A percentile compares a stretch with the other conserved stretches of the same genome.
These are phyloP conservation scores for Collybia sordida DNA, from an alignment of 768 basidiomycete species.

Conservation along the genomic window DNA sequence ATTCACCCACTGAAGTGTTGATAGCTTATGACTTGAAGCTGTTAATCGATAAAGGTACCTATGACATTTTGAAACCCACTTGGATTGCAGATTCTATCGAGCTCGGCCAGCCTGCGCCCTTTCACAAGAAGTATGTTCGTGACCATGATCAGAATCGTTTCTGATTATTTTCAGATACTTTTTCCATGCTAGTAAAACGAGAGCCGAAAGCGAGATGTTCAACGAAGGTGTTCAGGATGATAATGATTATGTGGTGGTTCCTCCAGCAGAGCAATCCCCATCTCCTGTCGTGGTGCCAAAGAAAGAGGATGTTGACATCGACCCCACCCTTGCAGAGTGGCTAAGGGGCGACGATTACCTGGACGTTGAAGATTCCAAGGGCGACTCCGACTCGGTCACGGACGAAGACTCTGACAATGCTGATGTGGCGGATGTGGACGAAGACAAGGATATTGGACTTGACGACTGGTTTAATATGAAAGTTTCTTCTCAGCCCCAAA, in stretches of 20 bases:
- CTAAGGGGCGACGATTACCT: slow-evolving; percentile 47
- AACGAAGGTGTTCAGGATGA: slow-evolving; percentile 31
- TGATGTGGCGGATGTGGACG: slow-evolving; percentile 42
- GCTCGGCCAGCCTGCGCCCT: slow-evolving; percentile 50
- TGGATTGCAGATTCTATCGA: slow-evolving; percentile 85
- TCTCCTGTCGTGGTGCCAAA: slow-evolving; percentile 5
- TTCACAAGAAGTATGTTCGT: slow-evolving; percentile 60
- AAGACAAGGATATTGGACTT: slow-evolving; percentile 28
- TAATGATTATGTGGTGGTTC: slow-evolving; percentile 19
- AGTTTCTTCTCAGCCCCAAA: slow-evolving; percentile 10
- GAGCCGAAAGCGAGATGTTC: slow-evolving; percentile 54
- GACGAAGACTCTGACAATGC: slow-evolving; percentile 72
- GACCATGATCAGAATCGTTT: not conserved
- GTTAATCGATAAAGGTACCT: slow-evolving; percentile 65
- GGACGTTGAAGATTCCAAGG: slow-evolving; percentile 22
- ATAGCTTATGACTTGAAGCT: slow-evolving; percentile 66
- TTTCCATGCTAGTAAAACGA: slow-evolving; percentile 64
- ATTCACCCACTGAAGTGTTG: not conserved
- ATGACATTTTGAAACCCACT: slow-evolving; percentile 74
- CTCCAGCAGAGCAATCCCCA: not conserved
- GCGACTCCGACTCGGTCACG: slow-evolving; percentile 54
- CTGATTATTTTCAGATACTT: slow-evolving; percentile 57
- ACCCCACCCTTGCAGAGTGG: slow-evolving; percentile 59
- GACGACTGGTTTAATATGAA: slow-evolving; percentile 42
- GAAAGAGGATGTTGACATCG: slow-evolving; percentile 30